Conservation (phyloP, 2,329 filamentous ascomycete species). For the Aspergillus nomiae region DNA sequence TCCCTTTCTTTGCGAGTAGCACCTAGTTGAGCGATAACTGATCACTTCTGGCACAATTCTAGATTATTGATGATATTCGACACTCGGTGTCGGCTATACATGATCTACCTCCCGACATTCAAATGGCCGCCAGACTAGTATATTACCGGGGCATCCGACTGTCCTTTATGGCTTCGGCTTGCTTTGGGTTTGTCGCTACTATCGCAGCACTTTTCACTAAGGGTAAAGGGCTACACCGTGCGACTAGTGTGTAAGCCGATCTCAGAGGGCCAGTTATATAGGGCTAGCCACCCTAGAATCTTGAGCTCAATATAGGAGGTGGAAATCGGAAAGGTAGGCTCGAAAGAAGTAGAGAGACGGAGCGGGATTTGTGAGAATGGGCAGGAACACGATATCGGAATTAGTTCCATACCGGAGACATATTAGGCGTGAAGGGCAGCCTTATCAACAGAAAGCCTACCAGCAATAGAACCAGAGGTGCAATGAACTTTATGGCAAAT, state of each 20-base stretch:
- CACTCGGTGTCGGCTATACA: conserved; percentile 61
- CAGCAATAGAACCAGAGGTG: neutral
- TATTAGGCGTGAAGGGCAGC: neutral
- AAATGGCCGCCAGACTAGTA: conserved; percentile 58
- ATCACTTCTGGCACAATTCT: conserved; percentile 16
- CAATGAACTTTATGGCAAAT: neutral
- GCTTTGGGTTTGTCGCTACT: conserved; percentile 53
- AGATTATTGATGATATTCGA: conserved; percentile 64
- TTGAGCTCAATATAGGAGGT: neutral
- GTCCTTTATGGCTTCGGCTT: conserved; percentile 59
- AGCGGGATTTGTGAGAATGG: neutral
- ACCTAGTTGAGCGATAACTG: conserved; percentile 22
- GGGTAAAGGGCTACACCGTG: conserved; percentile 32
- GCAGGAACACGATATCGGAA: neutral
- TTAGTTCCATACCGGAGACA: neutral
- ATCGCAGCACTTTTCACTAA: conserved; percentile 51
- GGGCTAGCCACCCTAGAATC: too few relatives aligned
- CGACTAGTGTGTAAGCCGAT: neutral
- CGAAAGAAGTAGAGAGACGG: neutral
- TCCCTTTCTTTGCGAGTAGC: conserved; percentile 18
- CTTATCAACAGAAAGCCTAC: neutral
- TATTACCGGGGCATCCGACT: conserved; percentile 63
- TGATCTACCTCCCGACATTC: conserved; percentile 58
- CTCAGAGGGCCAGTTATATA: neutral
- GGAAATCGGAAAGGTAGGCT: neutral